Percentiles rank a stretch among this genome's conserved stretches.
Conservation (phyloP, 2,329 filamentous ascomycete genomes). For the Phialocephala subalpina region DNA sequence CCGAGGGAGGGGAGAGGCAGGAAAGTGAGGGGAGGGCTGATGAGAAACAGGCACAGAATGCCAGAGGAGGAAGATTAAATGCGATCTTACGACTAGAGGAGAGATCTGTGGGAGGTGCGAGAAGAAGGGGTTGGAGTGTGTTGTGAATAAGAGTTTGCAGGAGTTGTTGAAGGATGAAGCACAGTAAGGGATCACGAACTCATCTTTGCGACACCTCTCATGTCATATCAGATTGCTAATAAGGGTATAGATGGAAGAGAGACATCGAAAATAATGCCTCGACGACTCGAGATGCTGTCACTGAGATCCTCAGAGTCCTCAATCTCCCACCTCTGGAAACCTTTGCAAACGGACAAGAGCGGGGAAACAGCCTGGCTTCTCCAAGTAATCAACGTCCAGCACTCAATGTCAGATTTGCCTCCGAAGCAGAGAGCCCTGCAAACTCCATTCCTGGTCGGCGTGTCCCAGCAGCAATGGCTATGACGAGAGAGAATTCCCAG, state of each 20-base stretch:
- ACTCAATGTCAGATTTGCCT: conserved; percentile 11
- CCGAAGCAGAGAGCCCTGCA: conserved; percentile 15
- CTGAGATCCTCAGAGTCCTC: conserved; percentile 52
- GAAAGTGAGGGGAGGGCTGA: not conserved
- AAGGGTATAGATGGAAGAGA: conserved; percentile 51
- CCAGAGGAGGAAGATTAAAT: conserved; percentile 63
- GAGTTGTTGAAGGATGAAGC: conserved; percentile 62
- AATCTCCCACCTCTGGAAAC: conserved; percentile 51
- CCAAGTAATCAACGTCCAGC: not conserved
- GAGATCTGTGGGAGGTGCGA: conserved; percentile 57
- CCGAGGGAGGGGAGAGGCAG: no score
- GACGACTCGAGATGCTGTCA: conserved; percentile 53
- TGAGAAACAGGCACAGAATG: conserved; percentile 49
- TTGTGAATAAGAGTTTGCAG: conserved; percentile 63
- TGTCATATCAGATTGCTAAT: not conserved
- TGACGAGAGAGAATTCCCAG: conserved; percentile 54
- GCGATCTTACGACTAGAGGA: conserved; percentile 48
- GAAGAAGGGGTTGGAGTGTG: conserved; percentile 57
- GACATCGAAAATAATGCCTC: conserved; percentile 48
- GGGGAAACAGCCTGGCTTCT: not conserved
- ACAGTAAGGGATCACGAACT: conserved; percentile 47
- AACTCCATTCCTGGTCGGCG: conserved; percentile 8
- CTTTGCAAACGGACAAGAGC: conserved; percentile 32
- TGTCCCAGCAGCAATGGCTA: conserved; percentile 49
- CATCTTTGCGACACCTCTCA: no score